Evolutionary conservation across 768 basidiomycete genomes (phyloP), one percentile per base, ranked within the genome.

Genomic region (Fomitopsis pulvina): DNA sequence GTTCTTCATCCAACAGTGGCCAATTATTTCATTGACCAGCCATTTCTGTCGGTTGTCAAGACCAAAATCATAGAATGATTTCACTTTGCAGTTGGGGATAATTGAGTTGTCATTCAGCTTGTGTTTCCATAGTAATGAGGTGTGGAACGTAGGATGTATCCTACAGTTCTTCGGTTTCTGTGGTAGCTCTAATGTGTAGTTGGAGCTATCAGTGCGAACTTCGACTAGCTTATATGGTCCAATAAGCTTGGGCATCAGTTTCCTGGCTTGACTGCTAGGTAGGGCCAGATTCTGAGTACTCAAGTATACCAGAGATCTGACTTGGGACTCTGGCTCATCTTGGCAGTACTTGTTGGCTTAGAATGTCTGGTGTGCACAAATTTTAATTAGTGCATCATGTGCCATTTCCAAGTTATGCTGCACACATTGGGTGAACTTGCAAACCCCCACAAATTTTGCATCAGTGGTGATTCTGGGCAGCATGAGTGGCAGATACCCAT

Each of bases 131-230:
- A 77, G 52, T 9, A 66, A 41, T 2, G 48, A 61, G 0, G 58
- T 62, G 52, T 77, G 71, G 41, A 74, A 76, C 7, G 40, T 66
- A 0, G 60, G 59, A 34, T 69, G 64, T 9, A 73, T 64, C 2
- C 64, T 18, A 5, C 65, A 55, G 4, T 28, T 22, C 38, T 20
- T 18, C 2, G 70, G 48, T 1, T 63, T 64, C 0, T 32, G 38
- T 0, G 71, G 67, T 0, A 73, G 40, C 4, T 67, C 54, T 0
- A 74, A 51, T 4, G 14, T 55, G 51, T 69, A 72, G 0, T 47
- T 66, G 0, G 61, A 68, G 0, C 44, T 63, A 2, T 48, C 54
- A 0, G 58, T 56, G 18, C 52, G 18, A 1, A 52, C 55, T 16
- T 55, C 29, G 0, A 59, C 0, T n/a, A n/a, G n/a, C n/a, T n/a